Evolutionary conservation across 2,329 filamentous ascomycete species (phyloP).

Genomic region (Aspergillus novofumigatus): DNA sequence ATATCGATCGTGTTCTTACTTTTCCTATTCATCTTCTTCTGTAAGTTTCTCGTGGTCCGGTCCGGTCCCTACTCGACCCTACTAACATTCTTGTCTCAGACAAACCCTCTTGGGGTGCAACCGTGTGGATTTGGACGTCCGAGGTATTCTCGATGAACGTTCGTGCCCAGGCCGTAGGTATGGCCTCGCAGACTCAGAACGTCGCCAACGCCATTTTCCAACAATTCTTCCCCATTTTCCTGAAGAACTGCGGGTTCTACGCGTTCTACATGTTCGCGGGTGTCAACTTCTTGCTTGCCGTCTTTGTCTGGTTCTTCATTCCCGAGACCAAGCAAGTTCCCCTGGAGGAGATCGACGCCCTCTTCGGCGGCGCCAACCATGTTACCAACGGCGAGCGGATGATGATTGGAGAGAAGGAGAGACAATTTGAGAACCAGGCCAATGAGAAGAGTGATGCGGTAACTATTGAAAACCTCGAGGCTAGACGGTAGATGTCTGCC

Average conservation of each 20-base stretch:
- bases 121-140: constrained; percentile 67
- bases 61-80: constrained; percentile 4
- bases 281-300: constrained; percentile 48
- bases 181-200: constrained; percentile 60
- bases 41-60: constrained; percentile 12
- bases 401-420: constrained; percentile 22
- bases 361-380: constrained; percentile 37
- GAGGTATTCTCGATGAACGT: constrained; percentile 69
- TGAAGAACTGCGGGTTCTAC: constrained; percentile 55
- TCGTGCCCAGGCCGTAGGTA: constrained; percentile 66
- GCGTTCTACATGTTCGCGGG: constrained; percentile 55
- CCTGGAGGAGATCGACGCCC: constrained; percentile 36
- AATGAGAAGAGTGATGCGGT: constrained; percentile 10
- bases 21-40: constrained; percentile 58
- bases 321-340: constrained; percentile 49
- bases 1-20: constrained; percentile 66
- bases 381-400: constrained; percentile 31
- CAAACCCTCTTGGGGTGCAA: constrained; percentile 67
- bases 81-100: constrained; percentile 38
- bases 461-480: constrained; percentile 1
- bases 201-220: constrained; percentile 65
- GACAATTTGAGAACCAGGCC: constrained; percentile 2
- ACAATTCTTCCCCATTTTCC: constrained; percentile 67
- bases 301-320: constrained; percentile 50
- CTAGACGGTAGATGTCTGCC: background rate